phyloP scores from a whole-genome alignment of 2,329 filamentous ascomycete species.

The Neophaeococcomyces aloes region DNA sequence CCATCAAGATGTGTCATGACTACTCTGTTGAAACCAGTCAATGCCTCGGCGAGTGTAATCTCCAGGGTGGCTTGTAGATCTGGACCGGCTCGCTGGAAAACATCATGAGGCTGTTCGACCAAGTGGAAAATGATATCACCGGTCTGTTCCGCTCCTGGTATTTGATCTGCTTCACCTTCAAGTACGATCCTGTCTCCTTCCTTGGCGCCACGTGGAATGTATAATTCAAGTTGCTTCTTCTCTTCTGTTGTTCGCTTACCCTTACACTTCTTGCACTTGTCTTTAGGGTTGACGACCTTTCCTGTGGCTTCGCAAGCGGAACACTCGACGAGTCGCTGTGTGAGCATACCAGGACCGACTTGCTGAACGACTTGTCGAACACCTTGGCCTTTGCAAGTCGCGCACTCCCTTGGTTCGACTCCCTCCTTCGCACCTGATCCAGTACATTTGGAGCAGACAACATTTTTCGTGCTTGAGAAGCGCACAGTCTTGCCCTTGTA shows the following conservation, averaged over 20 bases:
- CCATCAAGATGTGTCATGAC: slow-evolving; percentile 90
- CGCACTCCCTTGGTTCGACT: slow-evolving; percentile 71
- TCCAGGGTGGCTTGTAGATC: slow-evolving; percentile 75
- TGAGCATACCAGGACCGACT: slow-evolving; percentile 76
- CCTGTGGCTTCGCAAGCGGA: slow-evolving; percentile 78
- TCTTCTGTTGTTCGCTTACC: slow-evolving; percentile 76
- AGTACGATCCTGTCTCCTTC: slow-evolving; percentile 82
- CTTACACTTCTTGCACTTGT: slow-evolving; percentile 98
- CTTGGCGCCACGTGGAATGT: slow-evolving; percentile 49
- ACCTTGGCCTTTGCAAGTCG: slow-evolving; percentile 72
- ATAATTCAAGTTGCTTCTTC: slow-evolving; percentile 91
- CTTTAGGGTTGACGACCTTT: slow-evolving; percentile 84
- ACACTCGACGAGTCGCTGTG: slow-evolving; percentile 68
- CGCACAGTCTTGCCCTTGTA: slow-evolving; percentile 99
- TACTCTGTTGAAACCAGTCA: slow-evolving; percentile 81
- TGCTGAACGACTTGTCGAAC: slow-evolving; percentile 66
- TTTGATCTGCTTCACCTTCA: slow-evolving; percentile 87
- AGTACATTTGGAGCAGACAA: slow-evolving; percentile 78
- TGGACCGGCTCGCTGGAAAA: slow-evolving; percentile 71
- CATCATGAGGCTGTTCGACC: slow-evolving; percentile 67
- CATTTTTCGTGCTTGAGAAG: slow-evolving; percentile 89
- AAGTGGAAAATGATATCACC: slow-evolving; percentile 90
- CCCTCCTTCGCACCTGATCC: slow-evolving; percentile 86
- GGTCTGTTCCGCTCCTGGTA: slow-evolving; percentile 67
- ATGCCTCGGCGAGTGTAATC: slow-evolving; percentile 70